These are phyloP conservation scores for Arthrinium puccinioides DNA, from an alignment of 2,329 filamentous ascomycete genomes.

Conservation along the genomic window DNA sequence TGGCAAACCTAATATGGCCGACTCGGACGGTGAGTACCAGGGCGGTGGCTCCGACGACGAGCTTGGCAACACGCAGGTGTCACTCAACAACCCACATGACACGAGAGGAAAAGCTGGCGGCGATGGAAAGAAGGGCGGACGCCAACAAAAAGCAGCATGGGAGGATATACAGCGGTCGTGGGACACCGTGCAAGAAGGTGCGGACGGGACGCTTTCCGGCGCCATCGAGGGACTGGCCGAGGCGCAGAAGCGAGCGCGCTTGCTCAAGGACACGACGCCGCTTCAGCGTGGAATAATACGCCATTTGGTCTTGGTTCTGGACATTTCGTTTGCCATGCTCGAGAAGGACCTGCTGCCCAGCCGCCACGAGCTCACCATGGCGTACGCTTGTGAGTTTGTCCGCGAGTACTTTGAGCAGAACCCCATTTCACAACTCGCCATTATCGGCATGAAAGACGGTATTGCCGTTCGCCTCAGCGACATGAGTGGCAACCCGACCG, in stretches of 20 bases:
- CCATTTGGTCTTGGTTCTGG: slow-evolving; percentile 85
- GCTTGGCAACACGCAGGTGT: slow-evolving; percentile 41
- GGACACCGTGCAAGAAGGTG: slow-evolving; percentile 71
- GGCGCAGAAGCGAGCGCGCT: slow-evolving; percentile 70
- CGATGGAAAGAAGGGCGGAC: slow-evolving; percentile 24
- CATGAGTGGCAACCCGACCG: slow-evolving; percentile 83
- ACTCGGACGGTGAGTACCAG: slow-evolving; percentile 67
- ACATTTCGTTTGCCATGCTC: slow-evolving; percentile 87
- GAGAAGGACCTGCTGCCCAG: slow-evolving; percentile 93
- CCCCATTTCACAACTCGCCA: slow-evolving; percentile 89
- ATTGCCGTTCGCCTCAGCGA: slow-evolving; percentile 80
- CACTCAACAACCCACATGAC: slow-evolving; percentile 22
- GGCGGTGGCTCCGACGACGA: slow-evolving; percentile 60
- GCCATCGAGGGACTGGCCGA: slow-evolving; percentile 68
- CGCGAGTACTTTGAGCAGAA: slow-evolving; percentile 97
- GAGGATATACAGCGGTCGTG: slow-evolving; percentile 60
- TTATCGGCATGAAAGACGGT: slow-evolving; percentile 90
- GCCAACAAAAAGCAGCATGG: slow-evolving; percentile 47
- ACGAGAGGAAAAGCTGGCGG: slow-evolving; percentile 15
- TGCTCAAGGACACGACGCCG: slow-evolving; percentile 89
- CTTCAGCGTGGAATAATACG: slow-evolving; percentile 95
- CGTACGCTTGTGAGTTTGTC: slow-evolving; percentile 81
- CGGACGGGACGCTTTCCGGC: slow-evolving; percentile 68
- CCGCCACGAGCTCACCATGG: slow-evolving; percentile 73
- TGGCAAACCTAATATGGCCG: too few relatives aligned